Percentiles rank a stretch among this genome's conserved stretches.
Evolutionary conservation across 345 rosid species (phyloP).

Genomic region (Bruguiera parviflora): DNA sequence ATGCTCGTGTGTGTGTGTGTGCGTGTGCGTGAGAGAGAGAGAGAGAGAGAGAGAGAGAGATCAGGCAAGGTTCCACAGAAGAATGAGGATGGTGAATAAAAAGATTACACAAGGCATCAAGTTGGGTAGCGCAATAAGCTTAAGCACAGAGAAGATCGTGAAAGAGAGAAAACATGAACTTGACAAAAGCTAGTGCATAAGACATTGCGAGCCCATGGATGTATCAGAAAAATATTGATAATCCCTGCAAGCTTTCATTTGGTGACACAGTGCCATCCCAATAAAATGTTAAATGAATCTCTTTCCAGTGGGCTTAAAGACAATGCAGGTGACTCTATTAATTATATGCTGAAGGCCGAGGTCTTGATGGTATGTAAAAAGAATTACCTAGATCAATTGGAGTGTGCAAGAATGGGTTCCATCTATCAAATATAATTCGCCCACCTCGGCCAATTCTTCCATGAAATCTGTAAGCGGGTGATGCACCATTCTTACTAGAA

Average conservation of each 20-base stretch:
- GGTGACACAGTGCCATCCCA: slow-evolving; percentile 6
- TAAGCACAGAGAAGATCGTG: no score
- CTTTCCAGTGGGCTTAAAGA: slow-evolving; percentile 1
- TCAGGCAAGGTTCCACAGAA: no score
- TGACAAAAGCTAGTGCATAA: background rate
- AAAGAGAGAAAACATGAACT: no score
- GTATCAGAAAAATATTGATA: background rate
- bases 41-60: no score
- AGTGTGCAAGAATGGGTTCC: slow-evolving; percentile 80
- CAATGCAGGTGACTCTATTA: slow-evolving; percentile 16
- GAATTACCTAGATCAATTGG: slow-evolving; percentile 65
- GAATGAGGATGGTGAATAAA: no score
- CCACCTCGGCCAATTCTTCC: slow-evolving; percentile 99
- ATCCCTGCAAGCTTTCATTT: background rate
- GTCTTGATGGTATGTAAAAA: slow-evolving; percentile 58
- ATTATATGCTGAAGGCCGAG: slow-evolving; percentile 48
- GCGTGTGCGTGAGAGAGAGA: no score
- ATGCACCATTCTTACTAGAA: slow-evolving; percentile 33
- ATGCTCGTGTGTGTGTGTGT: no score
- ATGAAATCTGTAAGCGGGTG: slow-evolving; percentile 46
- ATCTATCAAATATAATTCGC: slow-evolving; percentile 83
- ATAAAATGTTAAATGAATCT: slow-evolving; percentile 9
- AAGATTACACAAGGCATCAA: no score
- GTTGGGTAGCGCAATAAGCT: no score
- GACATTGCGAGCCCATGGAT: background rate